A percentile compares a stretch with the other conserved stretches of the same genome.
These are phyloP conservation scores for Colletotrichum graminicola DNA, from an alignment of 2,329 filamentous ascomycete genomes.

Conservation along the genomic window DNA sequence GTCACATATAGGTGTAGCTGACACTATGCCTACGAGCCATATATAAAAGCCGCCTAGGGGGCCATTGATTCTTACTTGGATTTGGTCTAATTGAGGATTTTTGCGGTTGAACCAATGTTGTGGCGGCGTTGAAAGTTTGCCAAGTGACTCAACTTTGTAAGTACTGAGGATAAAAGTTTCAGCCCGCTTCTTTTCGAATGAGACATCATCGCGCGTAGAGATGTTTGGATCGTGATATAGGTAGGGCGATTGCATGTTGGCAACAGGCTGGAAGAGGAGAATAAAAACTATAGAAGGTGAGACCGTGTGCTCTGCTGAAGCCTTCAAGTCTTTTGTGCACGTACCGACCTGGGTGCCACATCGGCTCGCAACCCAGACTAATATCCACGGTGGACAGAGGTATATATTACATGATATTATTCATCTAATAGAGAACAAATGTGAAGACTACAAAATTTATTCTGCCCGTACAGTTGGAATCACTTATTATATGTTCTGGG, in stretches of 20 bases:
- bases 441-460: not conserved
- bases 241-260: not conserved
- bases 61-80: not conserved
- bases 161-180: not conserved
- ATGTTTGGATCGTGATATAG: no score
- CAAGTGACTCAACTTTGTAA: not conserved
- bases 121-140: not conserved
- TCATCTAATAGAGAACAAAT: not conserved
- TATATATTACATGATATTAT: not conserved
- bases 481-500: not conserved
- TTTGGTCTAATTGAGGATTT: not conserved
- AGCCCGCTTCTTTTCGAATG: not conserved
- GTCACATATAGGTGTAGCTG: not conserved
- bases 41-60: fast-evolving
- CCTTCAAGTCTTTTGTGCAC: not conserved
- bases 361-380: not conserved
- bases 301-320: not conserved
- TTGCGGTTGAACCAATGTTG: no score
- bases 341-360: not conserved
- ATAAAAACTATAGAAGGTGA: not conserved
- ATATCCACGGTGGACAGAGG: not conserved
- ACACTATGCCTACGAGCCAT: not conserved
- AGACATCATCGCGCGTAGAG: not conserved
- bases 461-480: not conserved
- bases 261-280: not conserved